A percentile compares a stretch with the other conserved stretches of the same genome.
Evolutionary conservation across 2,329 filamentous ascomycete genomes (phyloP).

Genomic region (Stemphylium lycopersici): DNA sequence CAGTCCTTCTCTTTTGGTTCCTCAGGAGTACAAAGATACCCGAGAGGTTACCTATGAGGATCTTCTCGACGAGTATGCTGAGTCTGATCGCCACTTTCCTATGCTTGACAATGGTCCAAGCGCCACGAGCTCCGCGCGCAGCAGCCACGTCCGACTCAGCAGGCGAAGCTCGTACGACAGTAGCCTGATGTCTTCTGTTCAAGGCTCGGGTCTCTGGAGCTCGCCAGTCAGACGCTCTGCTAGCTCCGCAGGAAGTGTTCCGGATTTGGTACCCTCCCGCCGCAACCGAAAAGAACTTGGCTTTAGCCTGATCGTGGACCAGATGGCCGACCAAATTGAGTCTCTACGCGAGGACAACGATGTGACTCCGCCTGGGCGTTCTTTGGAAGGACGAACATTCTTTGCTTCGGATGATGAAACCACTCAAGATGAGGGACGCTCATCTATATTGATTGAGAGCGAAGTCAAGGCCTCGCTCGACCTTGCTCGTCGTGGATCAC

Average conservation of each 20-base stretch:
- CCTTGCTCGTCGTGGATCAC: conserved; percentile 34
- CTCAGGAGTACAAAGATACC: conserved; percentile 44
- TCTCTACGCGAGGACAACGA: conserved; percentile 39
- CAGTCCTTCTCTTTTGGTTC: conserved; percentile 45
- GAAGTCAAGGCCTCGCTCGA: conserved; percentile 37
- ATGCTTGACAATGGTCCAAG: conserved; percentile 50
- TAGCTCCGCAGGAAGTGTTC: conserved; percentile 48
- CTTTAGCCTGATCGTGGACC: conserved; percentile 40
- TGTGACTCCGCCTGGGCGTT: conserved; percentile 37
- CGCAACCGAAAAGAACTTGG: conserved; percentile 36
- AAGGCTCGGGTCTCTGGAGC: conserved; percentile 42
- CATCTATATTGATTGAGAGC: conserved; percentile 19
- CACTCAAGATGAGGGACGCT: conserved; percentile 9
- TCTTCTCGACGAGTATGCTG: conserved; percentile 50
- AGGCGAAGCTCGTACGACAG: conserved; percentile 64
- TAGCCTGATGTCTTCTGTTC: conserved; percentile 55
- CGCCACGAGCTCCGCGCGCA: conserved; percentile 53
- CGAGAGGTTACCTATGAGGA: conserved; percentile 48
- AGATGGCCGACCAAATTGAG: conserved; percentile 42
- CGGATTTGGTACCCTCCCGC: conserved; percentile 47
- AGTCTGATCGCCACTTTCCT: conserved; percentile 55
- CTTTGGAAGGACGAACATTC: conserved; percentile 34
- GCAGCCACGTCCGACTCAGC: conserved; percentile 59
- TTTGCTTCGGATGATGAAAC: conserved; percentile 35
- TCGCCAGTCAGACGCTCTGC: conserved; percentile 45